A percentile compares a stretch with the other conserved stretches of the same genome.
Conservation (phyloP, 2,329 filamentous ascomycete species). For the Aureobasidium uvarum region DNA sequence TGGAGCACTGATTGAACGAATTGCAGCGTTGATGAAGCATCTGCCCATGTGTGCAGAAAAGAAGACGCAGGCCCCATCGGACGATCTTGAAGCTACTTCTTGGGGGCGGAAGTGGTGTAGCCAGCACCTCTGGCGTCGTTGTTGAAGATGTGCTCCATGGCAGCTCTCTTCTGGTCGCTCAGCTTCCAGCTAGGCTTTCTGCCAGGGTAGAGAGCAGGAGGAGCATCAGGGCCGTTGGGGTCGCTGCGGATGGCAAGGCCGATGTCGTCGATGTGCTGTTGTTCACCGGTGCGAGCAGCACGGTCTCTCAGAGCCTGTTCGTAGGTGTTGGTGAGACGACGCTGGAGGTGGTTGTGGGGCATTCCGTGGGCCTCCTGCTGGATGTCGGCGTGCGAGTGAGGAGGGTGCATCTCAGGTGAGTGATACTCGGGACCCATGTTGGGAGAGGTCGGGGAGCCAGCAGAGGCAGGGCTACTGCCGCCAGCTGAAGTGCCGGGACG, state of each 20-base stretch:
- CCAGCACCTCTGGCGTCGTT: constrained; percentile 18
- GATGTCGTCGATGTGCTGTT: neutral
- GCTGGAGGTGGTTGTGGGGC: constrained; percentile 27
- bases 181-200: constrained; percentile 36
- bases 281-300: constrained; percentile 21
- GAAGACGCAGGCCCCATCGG: neutral
- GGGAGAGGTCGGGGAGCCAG: constrained; percentile 19
- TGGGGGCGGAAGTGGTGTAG: constrained; percentile 13
- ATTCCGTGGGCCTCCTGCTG: constrained; percentile 19
- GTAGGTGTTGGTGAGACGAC: constrained; percentile 35
- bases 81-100: constrained; percentile 5
- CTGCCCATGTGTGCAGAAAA: constrained; percentile 12
- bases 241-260: constrained; percentile 25
- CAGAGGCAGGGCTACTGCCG: constrained; percentile 26
- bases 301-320: constrained; percentile 32
- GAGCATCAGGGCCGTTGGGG: constrained; percentile 13
- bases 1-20: neutral
- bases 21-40: constrained; percentile 14
- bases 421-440: constrained; percentile 16
- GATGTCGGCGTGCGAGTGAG: constrained; percentile 15
- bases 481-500: constrained; percentile 30
- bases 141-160: constrained; percentile 34
- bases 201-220: constrained; percentile 26
- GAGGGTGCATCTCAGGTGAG: constrained; percentile 20
- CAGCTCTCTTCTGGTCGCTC: constrained; percentile 36